Evolutionary conservation across 2,329 filamentous ascomycete genomes (phyloP), one percentile per base, ranked within the genome.

Genomic region (Claviceps sp.): DNA sequence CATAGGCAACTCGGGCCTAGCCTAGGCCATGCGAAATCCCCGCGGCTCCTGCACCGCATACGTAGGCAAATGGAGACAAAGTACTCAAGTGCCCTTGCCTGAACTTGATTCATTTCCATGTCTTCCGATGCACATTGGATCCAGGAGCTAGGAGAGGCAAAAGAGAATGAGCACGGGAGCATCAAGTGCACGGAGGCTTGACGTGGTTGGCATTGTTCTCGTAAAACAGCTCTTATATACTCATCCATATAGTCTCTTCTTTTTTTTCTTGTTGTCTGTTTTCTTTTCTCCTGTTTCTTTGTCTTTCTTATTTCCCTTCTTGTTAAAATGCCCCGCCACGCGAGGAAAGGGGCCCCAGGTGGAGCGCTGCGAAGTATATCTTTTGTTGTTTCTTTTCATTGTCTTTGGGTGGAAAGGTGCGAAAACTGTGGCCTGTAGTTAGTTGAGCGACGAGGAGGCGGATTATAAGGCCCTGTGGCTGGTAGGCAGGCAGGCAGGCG

Each of bases 41-140:
- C 30, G 13, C 16, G 40, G 34, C 17, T 24, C 39, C 48, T 24
- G 22, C 30, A 50, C 40, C 17, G 19, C 22, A 10, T 46, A 38
- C 34, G 14, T 46, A 19, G 44, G 11, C 19, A 30, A 41, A 6
- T 5, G n/a, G 34, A 44, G 47, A 22, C 17, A 30, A 24, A 41
- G 22, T 11, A 34, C 10, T 19, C 17, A 17, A 41, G 22, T 6
- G 41, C 6, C 26, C 17, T 3, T 26, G 22, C 26, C 38, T 34
- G 26, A 24, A 34, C 30, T 34, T 34, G 37, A 24, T 24, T 13
- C 41, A 47, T 41, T 37, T 42, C 17, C 26, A 38, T 48, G 30
- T 53, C 47, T 52, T 50, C 24, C 44, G 51, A 48, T 55, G 50
- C 41, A 48, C 47, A 26, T 56, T 55, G 42, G 50, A 54, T 52